Conservation (phyloP, 139 green algal species). For the Coelastrella sp. region DNA sequence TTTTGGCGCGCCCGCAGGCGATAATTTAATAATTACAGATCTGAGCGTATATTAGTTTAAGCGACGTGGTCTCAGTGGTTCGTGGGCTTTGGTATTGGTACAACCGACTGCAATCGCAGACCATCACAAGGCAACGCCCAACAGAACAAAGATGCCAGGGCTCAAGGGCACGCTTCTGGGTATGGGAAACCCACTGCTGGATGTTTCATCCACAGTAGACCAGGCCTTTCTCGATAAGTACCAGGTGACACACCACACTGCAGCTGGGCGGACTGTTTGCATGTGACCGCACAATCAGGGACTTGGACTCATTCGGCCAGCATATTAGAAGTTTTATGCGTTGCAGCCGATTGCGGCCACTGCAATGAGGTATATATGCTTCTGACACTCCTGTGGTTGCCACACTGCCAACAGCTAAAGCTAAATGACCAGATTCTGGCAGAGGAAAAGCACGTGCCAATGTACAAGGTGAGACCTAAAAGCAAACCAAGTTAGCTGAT, state of each 20-base stretch:
- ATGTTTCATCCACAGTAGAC: constrained; percentile 90
- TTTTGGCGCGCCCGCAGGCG: background rate
- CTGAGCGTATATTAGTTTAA: background rate
- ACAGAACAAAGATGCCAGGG: constrained; percentile 12
- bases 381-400: background rate
- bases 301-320: background rate
- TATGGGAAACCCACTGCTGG: constrained; percentile 97
- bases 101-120: background rate
- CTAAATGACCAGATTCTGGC: constrained; percentile 97
- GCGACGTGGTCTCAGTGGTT: background rate
- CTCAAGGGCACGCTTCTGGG: constrained; percentile 80
- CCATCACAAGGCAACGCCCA: constrained; percentile 8
- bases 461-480: constrained; percentile 81
- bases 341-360: background rate
- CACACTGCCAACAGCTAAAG: constrained; percentile 79
- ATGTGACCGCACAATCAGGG: background rate
- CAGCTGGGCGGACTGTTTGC: background rate
- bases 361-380: background rate
- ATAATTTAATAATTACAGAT: background rate
- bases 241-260: constrained; percentile 59
- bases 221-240: constrained; percentile 93
- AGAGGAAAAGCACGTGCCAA: constrained; percentile 95
- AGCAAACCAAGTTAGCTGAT: too few relatives aligned
- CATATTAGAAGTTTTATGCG: too few relatives aligned
- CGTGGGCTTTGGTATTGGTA: background rate